Evolutionary conservation across 192 early-diverging fungal species (phyloP), one percentile per base, ranked within the genome.

Genomic region (Backusella psychrophila): DNA sequence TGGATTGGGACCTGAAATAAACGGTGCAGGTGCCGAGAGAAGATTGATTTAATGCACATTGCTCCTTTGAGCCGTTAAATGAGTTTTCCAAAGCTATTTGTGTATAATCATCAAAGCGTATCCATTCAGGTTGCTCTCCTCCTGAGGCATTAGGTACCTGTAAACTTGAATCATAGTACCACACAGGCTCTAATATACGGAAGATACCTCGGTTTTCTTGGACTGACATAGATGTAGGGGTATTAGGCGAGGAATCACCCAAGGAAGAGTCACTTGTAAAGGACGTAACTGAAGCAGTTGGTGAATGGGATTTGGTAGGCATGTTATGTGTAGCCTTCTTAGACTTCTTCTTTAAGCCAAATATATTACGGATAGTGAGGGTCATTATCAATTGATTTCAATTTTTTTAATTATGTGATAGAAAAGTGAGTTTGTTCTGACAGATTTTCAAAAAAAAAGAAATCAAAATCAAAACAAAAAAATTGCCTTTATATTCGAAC

Each of bases 131-230:
- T 49, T 71, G 39, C 14, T 71, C 23, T 4, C 6, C 14, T 29
- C 33, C 42, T 41, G 26, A 26, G n/a, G 29, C 5, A 31, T 35
- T 73, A 14, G 39, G 12, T 17, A 71, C 12, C 5, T 72, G 70
- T 7, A 34, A 42, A 15, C 38, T 33, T 14, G 68, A 71, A 21
- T 69, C 19, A 42, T 69, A 76, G 31, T 56, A 74, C 78, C 78
- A 79, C 0, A 34, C 33, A 11, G 66, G 35, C n/a, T 75, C 72
- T 33, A 79, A 53, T 19, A 73, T 79, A 12, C 78, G 78, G 26
- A 79, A 74, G 12, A 79, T 69, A 56, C 72, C 78, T 31, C 73
- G 73, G 19, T 29, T 65, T 15, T 79, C 78, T 19, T 42, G 36
- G 11, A 59, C 6, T 68, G 33, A 56, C 7, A 36, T 19, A 6